A percentile compares a stretch with the other conserved stretches of the same genome.
phyloP scores from a whole-genome alignment of 495 filamentous ascomycete genomes.

The Penicillium waksmanii region DNA sequence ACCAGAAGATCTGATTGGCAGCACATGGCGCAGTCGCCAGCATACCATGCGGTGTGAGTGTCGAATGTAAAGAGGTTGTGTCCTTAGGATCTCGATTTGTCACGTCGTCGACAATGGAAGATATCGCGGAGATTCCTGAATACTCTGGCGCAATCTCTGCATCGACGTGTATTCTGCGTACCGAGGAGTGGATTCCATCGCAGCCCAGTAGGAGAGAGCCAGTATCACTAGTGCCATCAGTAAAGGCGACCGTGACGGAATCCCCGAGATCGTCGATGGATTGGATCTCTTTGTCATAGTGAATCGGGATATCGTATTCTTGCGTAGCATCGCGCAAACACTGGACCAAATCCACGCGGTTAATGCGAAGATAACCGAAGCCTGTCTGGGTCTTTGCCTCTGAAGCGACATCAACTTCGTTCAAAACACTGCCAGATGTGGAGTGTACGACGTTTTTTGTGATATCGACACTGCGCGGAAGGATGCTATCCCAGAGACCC shows the following conservation, averaged over 20 bases:
- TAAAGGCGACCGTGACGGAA: constrained; percentile 3
- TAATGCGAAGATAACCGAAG: neutral
- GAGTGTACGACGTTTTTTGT: neutral
- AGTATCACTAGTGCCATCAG: constrained; percentile 5
- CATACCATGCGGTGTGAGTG: constrained; percentile 1
- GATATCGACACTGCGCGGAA: neutral
- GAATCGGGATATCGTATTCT: constrained; percentile 3
- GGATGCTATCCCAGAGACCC: constrained; percentile 4
- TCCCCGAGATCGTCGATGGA: neutral
- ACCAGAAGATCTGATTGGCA: constrained; percentile 3
- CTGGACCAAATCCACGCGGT: neutral
- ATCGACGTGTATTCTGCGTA: constrained; percentile 6
- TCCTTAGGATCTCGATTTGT: neutral
- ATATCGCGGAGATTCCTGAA: constrained; percentile 8
- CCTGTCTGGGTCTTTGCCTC: neutral
- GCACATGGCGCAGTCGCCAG: neutral
- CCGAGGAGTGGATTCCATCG: constrained; percentile 8
- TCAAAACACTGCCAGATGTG: neutral
- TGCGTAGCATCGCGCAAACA: neutral
- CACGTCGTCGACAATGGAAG: constrained; percentile 1
- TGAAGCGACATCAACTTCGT: neutral
- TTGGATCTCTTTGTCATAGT: constrained; percentile 1
- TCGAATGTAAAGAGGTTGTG: neutral
- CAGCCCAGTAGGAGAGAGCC: constrained; percentile 3
- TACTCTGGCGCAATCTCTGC: constrained; percentile 3